phyloP scores from a whole-genome alignment of 495 filamentous ascomycete genomes.

The Cryomyces antarcticus region DNA sequence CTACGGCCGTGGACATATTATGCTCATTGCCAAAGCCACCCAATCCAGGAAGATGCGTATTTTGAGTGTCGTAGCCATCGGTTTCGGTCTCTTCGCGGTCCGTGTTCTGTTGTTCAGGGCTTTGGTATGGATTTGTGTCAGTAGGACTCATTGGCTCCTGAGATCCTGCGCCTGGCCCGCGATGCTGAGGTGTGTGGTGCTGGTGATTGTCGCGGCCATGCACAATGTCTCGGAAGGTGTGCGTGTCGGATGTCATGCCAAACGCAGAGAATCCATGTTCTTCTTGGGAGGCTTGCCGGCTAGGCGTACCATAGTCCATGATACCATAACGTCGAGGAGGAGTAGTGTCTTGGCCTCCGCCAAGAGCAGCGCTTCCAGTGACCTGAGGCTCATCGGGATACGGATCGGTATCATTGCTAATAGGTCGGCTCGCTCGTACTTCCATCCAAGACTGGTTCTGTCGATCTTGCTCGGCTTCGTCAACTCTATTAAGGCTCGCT shows the following conservation, averaged over 20 bases:
- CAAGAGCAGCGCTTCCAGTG: conserved; percentile 59
- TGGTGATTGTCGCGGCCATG: conserved; percentile 36
- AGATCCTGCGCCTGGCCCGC: conserved; percentile 27
- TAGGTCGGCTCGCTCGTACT: conserved; percentile 26
- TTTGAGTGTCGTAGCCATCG: conserved; percentile 36
- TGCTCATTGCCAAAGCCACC: conserved; percentile 28
- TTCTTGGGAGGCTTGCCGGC: conserved; percentile 31
- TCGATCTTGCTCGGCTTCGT: conserved; percentile 27
- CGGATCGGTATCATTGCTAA: conserved; percentile 63
- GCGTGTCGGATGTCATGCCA: conserved; percentile 60
- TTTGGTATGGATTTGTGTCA: conserved; percentile 94
- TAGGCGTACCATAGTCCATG: conserved; percentile 31
- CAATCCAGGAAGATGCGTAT: conserved; percentile 34
- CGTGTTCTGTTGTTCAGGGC: conserved; percentile 61
- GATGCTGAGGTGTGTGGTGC: conserved; percentile 34
- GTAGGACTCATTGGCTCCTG: conserved; percentile 69
- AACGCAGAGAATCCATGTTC: conserved; percentile 39
- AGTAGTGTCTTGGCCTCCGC: conserved; percentile 57
- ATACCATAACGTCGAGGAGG: conserved; percentile 27
- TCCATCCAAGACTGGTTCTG: conserved; percentile 34
- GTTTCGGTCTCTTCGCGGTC: conserved; percentile 46
- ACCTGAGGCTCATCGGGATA: conserved; percentile 45
- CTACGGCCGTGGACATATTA: neutral
- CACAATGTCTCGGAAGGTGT: conserved; percentile 41
- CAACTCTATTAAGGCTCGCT: conserved; percentile 31